A percentile compares a stretch with the other conserved stretches of the same genome.
phyloP scores from a whole-genome alignment of 371 early-diverging fungal species.

The Gilbertella persicaria region DNA sequence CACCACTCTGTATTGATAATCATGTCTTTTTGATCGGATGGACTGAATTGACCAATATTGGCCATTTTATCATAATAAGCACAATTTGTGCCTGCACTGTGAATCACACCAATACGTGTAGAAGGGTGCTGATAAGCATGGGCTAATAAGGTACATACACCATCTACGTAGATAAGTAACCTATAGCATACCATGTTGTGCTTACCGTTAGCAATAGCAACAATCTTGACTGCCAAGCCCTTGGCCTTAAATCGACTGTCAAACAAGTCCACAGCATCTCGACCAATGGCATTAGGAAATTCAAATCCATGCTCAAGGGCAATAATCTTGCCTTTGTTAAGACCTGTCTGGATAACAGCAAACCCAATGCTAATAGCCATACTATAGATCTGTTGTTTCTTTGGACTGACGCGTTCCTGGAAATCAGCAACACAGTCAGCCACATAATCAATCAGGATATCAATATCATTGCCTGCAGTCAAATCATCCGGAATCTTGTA shows the following conservation, averaged over 20 bases:
- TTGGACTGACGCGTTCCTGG: constrained; percentile 32
- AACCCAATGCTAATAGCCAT: constrained; percentile 51
- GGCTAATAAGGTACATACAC: constrained; percentile 89
- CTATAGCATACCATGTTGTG: background rate
- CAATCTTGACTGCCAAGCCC: constrained; percentile 45
- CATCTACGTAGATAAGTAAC: constrained; percentile 56
- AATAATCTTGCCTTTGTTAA: constrained; percentile 41
- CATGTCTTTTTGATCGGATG: constrained; percentile 57
- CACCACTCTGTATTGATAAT: constrained; percentile 91
- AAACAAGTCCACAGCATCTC: constrained; percentile 44
- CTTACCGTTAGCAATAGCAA: constrained; percentile 55
- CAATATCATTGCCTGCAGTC: constrained; percentile 59
- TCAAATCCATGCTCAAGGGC: constrained; percentile 50
- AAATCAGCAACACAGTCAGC: constrained; percentile 52
- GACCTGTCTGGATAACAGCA: constrained; percentile 45
- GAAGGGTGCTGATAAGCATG: constrained; percentile 87
- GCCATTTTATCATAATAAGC: constrained; percentile 69
- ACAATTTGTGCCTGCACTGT: constrained; percentile 95
- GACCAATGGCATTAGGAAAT: constrained; percentile 43
- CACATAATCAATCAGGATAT: constrained; percentile 43
- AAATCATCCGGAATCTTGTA: constrained; percentile 82
- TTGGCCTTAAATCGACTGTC: constrained; percentile 38
- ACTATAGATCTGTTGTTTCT: constrained; percentile 18
- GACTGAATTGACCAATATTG: constrained; percentile 33
- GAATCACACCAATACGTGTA: constrained; percentile 87